Conservation (phyloP, 805 yeast species). For the Schwanniomyces polymorphus region DNA sequence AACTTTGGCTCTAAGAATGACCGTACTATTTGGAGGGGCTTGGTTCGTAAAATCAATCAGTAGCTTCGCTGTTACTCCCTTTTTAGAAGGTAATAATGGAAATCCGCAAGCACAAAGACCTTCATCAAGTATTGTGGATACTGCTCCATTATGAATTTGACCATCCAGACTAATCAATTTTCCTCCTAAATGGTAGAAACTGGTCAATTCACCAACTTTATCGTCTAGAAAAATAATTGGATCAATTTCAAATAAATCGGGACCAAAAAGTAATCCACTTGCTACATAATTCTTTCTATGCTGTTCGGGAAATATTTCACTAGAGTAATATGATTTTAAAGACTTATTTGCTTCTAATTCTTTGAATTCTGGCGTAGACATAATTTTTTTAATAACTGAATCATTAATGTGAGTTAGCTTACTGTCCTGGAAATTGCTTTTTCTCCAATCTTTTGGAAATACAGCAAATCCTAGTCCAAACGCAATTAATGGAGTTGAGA, state of each 20-base stretch:
- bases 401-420: constrained; percentile 18
- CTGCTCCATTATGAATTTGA: constrained; percentile 77
- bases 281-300: constrained; percentile 67
- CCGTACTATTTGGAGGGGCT: constrained; percentile 60
- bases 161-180: constrained; percentile 67
- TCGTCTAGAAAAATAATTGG: constrained; percentile 64
- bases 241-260: constrained; percentile 67
- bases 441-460: constrained; percentile 28
- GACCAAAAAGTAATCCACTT: constrained; percentile 70
- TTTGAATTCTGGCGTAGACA: constrained; percentile 18
- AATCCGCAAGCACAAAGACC: constrained; percentile 85
- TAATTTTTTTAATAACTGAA: constrained; percentile 15
- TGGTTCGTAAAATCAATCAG: constrained; percentile 64
- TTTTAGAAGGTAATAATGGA: constrained; percentile 69
- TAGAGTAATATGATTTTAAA: constrained; percentile 9
- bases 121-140: constrained; percentile 81
- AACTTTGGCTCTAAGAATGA: constrained; percentile 69
- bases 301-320: constrained; percentile 48
- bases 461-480: constrained; percentile 27
- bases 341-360: constrained; percentile 13
- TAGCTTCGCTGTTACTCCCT: constrained; percentile 88
- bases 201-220: constrained; percentile 52
- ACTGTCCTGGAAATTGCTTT: constrained; percentile 12
- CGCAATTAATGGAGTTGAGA: constrained; percentile 27
- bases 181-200: constrained; percentile 71